Percentiles rank a stretch among this genome's conserved stretches.
Evolutionary conservation across 148 eudicot species (phyloP).

Genomic region (Suaeda aralocaspica): DNA sequence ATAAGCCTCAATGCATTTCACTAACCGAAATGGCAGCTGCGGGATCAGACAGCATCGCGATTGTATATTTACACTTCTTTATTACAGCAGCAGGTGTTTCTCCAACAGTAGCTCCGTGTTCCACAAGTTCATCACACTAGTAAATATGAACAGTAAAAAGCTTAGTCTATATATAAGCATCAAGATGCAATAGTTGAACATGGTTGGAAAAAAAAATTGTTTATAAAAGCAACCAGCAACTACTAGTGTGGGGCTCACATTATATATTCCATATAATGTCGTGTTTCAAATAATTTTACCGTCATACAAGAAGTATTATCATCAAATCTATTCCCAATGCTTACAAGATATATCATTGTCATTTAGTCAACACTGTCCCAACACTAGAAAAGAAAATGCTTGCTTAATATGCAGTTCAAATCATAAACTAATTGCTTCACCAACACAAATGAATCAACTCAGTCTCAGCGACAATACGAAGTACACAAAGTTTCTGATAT

Average conservation of each 20-base stretch:
- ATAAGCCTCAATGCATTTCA: constrained; percentile 4
- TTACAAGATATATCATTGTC: too few species aligned
- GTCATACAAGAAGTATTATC: neutral
- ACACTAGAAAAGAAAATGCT: neutral
- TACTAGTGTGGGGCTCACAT: neutral
- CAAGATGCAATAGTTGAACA: neutral
- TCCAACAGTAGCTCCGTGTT: constrained; percentile 86
- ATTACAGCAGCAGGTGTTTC: constrained; percentile 82
- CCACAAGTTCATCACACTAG: constrained; percentile 90
- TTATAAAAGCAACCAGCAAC: too few species aligned
- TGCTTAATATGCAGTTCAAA: neutral
- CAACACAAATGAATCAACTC: neutral
- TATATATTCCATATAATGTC: neutral
- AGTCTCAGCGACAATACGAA: neutral
- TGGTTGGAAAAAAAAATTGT: neutral
- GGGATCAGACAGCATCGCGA: constrained; percentile 90
- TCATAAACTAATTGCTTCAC: neutral
- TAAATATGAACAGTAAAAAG: constrained; percentile 7
- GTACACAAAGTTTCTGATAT: neutral
- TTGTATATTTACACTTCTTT: constrained; percentile 89
- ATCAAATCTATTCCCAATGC: too few species aligned
- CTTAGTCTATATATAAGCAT: neutral
- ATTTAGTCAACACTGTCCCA: neutral
- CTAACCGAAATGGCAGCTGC: constrained; percentile 87
- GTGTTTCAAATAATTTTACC: neutral